A percentile compares a stretch with the other conserved stretches of the same genome.
phyloP scores from a whole-genome alignment of 2,329 filamentous ascomycete species.

The Arthrobotrys musiformis region DNA sequence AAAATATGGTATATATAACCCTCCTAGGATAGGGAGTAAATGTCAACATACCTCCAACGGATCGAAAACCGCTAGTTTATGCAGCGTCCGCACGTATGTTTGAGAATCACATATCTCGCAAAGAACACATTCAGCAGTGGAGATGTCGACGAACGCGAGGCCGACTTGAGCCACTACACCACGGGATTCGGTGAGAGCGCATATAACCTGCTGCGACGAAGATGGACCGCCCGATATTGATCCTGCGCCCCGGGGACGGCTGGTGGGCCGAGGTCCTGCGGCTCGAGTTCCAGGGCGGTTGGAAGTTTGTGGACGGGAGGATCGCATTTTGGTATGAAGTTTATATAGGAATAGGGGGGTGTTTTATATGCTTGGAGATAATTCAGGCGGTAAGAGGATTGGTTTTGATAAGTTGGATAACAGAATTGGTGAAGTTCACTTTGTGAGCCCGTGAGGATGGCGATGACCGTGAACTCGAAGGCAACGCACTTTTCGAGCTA shows the following conservation, averaged over 20 bases:
- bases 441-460: neutral
- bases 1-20: no score
- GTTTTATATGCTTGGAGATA: neutral
- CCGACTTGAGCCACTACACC: slow-evolving; percentile 86
- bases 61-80: slow-evolving; percentile 83
- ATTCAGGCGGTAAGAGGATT: neutral
- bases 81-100: slow-evolving; percentile 86
- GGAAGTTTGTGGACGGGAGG: slow-evolving; percentile 3
- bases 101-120: slow-evolving; percentile 94
- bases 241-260: slow-evolving; percentile 67
- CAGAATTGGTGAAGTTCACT: neutral
- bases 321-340: slow-evolving; percentile 17
- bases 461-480: neutral
- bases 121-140: slow-evolving; percentile 75
- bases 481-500: neutral
- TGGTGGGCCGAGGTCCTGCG: slow-evolving; percentile 61
- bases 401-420: no score
- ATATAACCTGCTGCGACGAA: slow-evolving; percentile 77
- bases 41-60: slow-evolving; percentile 68
- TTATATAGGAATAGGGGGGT: neutral
- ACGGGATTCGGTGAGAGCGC: slow-evolving; percentile 87
- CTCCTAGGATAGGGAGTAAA: neutral
- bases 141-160: slow-evolving; percentile 85
- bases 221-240: slow-evolving; percentile 69
- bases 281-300: slow-evolving; percentile 28